Base-by-base conservation (phyloP, 2,329 filamentous ascomycete genomes). In the Aureobasidium sp. region DNA sequence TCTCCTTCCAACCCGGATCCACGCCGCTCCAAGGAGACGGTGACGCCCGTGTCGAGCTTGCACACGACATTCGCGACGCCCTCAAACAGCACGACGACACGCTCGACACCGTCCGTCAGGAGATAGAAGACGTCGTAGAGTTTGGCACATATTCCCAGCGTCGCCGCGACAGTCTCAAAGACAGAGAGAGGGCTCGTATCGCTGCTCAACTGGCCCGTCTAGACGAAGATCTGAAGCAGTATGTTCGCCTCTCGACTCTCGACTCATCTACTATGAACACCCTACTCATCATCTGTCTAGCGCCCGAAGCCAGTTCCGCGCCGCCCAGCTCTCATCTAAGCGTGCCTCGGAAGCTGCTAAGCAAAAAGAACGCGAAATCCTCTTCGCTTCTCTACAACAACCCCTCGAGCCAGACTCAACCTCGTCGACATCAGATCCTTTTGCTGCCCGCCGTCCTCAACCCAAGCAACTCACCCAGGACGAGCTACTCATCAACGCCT, bases 11-110 rank as follows among this genome's bases (percentile, higher is more conserved):
- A 72, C 81, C 67, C 68, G 90, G 72, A 78, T 88, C 75, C 76
- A 85, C 79, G 79, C 84, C 72, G 12, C 75, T 80, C 72, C 70
- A 81, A 78, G 79, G 88, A 80, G 64, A 65, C 27, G 75, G 86
- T 78, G 81, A 84, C 65, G 79, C 80, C 6, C 84, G 87, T 61
- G 73, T 86, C 22, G 91, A 96, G 75, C 82, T 97, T 37, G 84
- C 85, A 66, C 80, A 84, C 24, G 91, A 97, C 72, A 96, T 97
- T 65, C 86, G 88, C 67, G 85, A 90, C 69, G 82, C 83, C 19
- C 75, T 97, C 64, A 87, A 90, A 67, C 86, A 89, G 62, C 84
- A 89, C 54, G 87, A 95, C 68, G 90, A 95, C 65, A 90, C 96
- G 63, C 82, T 94, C 66, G 92, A 96, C 73, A 75, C 94, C 19